Base-by-base conservation (phyloP, 768 basidiomycete genomes). In the Tylopilus subfusipes region DNA sequence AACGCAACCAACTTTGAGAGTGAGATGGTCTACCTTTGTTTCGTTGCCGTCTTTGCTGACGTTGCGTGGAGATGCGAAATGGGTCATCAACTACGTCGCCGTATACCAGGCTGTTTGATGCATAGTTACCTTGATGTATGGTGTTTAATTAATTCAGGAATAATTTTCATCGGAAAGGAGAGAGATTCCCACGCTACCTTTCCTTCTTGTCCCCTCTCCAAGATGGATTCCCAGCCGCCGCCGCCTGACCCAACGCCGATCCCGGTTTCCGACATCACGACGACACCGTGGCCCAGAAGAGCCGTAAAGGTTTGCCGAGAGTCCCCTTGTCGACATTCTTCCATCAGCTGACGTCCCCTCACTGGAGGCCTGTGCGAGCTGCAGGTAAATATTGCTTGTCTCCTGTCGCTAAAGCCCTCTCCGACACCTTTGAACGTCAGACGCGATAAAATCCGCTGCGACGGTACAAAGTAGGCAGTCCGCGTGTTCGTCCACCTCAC, bases 401-500 rank as follows among this genome's bases (percentile, higher is more conserved):
- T 50, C 48, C 12, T 44, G 2, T 25, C 25, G 14, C 42, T 16
- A 30, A 39, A n/a, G 5, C 27, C 12, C 3, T n/a, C 22, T 42
- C 16, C 34, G 29, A 27, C n/a, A 5, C 10, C 30, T 19, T 38
- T 27, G 10, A 25, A 18, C 47, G 39, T 54, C 63, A 84, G 83
- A 62, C 80, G 79, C 56, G 83, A 84, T 63, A 84, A 85, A 68
- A 77, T 81, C 54, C 78, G 82, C 54, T 85, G 83, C 67, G 80
- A 84, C 64, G 78, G 80, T 24, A 67, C 70, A 57, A 78, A 77
- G 78, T 82, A 63, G 43, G 74, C 48, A 29, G 21, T 50, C 45
- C 31, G 50, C 31, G 42, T 29, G 14, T 53, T 42, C 42, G 38
- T 21, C 11, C 33, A 22, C 27, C 22, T 44, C 48, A 2, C 14